Percentiles rank a stretch among this genome's conserved stretches.
These are phyloP conservation scores for Jaltomata sinuosa DNA, from an alignment of 257 asterid species.

Conservation along the genomic window DNA sequence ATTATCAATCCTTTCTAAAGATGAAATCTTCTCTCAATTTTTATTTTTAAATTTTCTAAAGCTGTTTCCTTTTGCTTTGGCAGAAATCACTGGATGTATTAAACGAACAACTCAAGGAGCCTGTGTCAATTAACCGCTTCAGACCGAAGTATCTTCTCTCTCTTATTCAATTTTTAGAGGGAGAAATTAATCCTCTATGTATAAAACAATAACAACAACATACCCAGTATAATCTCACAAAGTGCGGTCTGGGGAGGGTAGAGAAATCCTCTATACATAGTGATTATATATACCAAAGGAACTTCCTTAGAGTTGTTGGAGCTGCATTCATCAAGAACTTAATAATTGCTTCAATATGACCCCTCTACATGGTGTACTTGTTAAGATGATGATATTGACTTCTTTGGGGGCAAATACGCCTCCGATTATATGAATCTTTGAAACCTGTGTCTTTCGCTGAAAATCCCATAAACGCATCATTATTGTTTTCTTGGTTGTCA, in stretches of 20 bases:
- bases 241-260: too few relatives aligned
- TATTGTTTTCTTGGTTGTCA: not conserved
- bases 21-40: not conserved
- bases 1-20: not conserved
- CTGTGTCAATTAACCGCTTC: slow-evolving; percentile 48
- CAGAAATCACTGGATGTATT: slow-evolving; percentile 59
- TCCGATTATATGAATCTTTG: not conserved
- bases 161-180: not conserved
- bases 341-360: not conserved
- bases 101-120: slow-evolving; percentile 44
- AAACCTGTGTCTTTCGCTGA: not conserved
- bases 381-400: not conserved
- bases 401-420: not conserved
- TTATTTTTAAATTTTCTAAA: not conserved
- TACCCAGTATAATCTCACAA: too few relatives aligned
- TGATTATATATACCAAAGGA: not conserved
- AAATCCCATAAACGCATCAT: not conserved
- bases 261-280: not conserved
- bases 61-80: not conserved
- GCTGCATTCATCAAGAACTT: not conserved
- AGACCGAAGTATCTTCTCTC: slow-evolving; percentile 43
- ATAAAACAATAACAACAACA: too few relatives aligned
- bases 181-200: not conserved
- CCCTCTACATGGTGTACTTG: not conserved
- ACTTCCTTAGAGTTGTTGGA: not conserved